Conservation (phyloP, 1,284 basidiomycete species). For the Ustilago tritici region DNA sequence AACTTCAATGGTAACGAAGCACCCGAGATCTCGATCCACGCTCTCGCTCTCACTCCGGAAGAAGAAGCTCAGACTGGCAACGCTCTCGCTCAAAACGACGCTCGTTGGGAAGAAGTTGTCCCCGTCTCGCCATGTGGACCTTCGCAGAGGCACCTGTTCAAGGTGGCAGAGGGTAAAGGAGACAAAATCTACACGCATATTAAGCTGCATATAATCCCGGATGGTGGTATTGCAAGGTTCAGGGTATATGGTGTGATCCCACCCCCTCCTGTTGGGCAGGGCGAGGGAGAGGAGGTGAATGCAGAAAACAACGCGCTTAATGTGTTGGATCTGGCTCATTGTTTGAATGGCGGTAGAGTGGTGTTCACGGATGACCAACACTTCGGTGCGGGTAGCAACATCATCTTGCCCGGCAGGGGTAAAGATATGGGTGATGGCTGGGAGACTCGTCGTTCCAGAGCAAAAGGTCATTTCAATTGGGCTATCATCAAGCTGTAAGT, state of each 20-base stretch:
- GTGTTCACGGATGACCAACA: constrained; percentile 85
- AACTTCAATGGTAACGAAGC: constrained; percentile 94
- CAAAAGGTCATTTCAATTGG: constrained; percentile 87
- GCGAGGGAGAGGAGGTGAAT: constrained; percentile 67
- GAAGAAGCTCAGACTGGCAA: constrained; percentile 44
- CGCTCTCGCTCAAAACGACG: constrained; percentile 59
- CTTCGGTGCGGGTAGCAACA: constrained; percentile 89
- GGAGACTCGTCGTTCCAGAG: constrained; percentile 92
- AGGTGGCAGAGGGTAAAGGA: constrained; percentile 70
- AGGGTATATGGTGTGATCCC: constrained; percentile 67
- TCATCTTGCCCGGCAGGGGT: constrained; percentile 89
- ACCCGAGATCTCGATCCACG: constrained; percentile 59
- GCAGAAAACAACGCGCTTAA: constrained; percentile 67
- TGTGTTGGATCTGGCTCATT: constrained; percentile 85
- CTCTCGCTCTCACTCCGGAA: constrained; percentile 35
- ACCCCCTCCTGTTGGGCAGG: constrained; percentile 59
- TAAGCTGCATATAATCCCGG: constrained; percentile 94
- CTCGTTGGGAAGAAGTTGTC: constrained; percentile 62
- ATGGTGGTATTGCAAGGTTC: constrained; percentile 79
- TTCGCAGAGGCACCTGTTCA: constrained; percentile 86
- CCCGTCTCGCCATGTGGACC: constrained; percentile 74
- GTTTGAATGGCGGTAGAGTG: constrained; percentile 87
- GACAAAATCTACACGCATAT: constrained; percentile 79
- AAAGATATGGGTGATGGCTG: constrained; percentile 96
- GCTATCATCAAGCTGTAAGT: constrained; percentile 86